Conservation (phyloP, 2,329 filamentous ascomycete species). For the Ophiognomonia clavigignenti-juglandacearum region DNA sequence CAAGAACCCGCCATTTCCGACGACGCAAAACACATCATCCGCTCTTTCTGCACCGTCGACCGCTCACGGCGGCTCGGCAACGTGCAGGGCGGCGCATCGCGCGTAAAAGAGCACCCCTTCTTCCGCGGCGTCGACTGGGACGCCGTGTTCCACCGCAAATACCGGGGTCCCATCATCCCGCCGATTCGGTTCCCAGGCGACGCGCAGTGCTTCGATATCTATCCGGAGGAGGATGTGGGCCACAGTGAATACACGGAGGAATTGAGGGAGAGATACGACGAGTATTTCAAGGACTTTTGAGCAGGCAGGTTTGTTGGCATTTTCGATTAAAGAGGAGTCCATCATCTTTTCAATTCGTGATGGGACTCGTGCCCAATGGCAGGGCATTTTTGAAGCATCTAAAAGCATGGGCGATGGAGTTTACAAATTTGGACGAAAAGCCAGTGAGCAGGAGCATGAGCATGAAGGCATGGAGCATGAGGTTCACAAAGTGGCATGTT, state of each 20-base stretch:
- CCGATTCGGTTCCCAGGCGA: conserved; percentile 68
- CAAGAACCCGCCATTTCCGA: conserved; percentile 59
- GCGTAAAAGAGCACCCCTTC: conserved; percentile 73
- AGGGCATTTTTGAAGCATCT: background rate
- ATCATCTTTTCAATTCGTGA: too few relatives aligned
- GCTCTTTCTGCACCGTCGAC: conserved; percentile 72
- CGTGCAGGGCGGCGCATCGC: conserved; percentile 65
- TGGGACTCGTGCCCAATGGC: background rate
- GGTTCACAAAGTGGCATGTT: background rate
- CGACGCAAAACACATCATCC: conserved; percentile 70
- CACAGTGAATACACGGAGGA: conserved; percentile 65
- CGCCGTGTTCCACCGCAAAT: conserved; percentile 58
- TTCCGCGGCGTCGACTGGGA: conserved; percentile 73
- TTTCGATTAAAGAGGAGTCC: too few relatives aligned
- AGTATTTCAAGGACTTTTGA: conserved; percentile 68
- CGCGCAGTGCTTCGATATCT: conserved; percentile 76
- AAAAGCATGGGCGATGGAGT: background rate
- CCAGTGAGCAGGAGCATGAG: background rate
- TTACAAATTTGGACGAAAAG: background rate
- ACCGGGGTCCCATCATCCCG: conserved; percentile 69
- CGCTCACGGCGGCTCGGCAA: conserved; percentile 74
- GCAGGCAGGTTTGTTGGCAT: background rate
- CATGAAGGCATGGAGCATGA: background rate
- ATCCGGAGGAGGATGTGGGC: conserved; percentile 68
- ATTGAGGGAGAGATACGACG: conserved; percentile 64